Evolutionary conservation across 1,139 yeast genomes (phyloP), one percentile per base, ranked within the genome.

Genomic region (Spathaspora sp.): DNA sequence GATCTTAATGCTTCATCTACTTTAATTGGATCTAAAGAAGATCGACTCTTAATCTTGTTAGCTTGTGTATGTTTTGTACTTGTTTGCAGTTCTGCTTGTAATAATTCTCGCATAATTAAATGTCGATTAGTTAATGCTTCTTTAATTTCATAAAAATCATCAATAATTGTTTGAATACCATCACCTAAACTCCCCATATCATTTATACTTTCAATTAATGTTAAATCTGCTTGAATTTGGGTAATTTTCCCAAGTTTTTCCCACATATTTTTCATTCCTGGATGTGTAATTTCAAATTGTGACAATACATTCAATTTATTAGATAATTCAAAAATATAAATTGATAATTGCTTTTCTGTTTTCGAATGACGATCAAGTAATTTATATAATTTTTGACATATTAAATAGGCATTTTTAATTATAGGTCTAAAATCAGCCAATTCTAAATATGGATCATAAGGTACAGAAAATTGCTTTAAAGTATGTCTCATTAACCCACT

Each of bases 101-200:
- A 61, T 44, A 89, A 72, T 55, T 95, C 99, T 47, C 97, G 76
- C 96, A 93, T 93, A 41, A 93, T 69, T 47, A 93, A 72, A 64
- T 95, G 97, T 47, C 99, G 77, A 64, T 91, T 91, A 0, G 99
- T 95, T 47, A 93, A 71, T 0, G 97, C 87, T 64, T 93, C 99
- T 64, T 93, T 95, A 45, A 91, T 87, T 51, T 86, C 86, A 63
- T 86, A 93, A 23, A 93, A 84, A 56, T 91, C 97, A 49, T 81
- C 78, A 5, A 82, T 70, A 33, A 89, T 68, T 57, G 80, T 72
- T 49, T 74, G 81, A 10, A 89, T 63, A 0, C 89, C 89, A 57
- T 91, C 98, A 1, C 89, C 90, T 42, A 91, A 64, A 2, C 86
- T 77, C 0, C 93, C 93, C 67, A 83, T 75, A 53, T 85, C 90